Conservation (phyloP, 2,329 filamentous ascomycete genomes). For the Colletotrichum aenigma region DNA sequence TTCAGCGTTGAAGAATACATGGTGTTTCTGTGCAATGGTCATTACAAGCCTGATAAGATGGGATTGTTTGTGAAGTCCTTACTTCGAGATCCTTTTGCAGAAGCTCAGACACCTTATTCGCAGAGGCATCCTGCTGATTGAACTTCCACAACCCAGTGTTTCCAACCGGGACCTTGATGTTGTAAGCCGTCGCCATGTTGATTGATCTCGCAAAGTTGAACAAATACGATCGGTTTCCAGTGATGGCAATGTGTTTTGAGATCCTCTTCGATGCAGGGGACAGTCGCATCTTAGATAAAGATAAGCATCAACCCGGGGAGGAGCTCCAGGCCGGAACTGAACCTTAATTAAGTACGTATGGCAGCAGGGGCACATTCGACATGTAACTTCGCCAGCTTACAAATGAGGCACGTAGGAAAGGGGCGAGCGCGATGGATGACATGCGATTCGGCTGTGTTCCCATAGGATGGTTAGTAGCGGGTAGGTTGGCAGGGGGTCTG, state of each 20-base stretch:
- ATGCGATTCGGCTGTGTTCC: neutral
- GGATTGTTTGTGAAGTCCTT: neutral
- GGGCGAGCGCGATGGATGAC: neutral
- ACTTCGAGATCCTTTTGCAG: constrained; percentile 77
- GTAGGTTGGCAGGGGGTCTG: neutral
- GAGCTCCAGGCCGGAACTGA: neutral
- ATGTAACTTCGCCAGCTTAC: neutral
- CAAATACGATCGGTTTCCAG: neutral
- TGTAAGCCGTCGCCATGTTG: constrained; percentile 51
- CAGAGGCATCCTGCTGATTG: constrained; percentile 60
- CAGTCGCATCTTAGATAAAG: neutral
- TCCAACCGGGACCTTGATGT: constrained; percentile 50
- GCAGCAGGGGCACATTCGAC: neutral
- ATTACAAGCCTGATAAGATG: neutral
- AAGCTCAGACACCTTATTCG: constrained; percentile 67
- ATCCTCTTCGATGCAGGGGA: neutral
- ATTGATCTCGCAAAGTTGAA: neutral
- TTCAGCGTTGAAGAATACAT: constrained; percentile 78
- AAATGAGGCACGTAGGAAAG: neutral
- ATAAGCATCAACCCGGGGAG: neutral
- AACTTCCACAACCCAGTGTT: constrained; percentile 55
- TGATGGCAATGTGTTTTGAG: neutral
- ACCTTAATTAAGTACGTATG: neutral
- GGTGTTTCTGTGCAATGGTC: constrained; percentile 51
- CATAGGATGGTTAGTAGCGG: neutral